Evolutionary conservation across 345 rosid species (phyloP), one percentile per base, ranked within the genome.

Genomic region (Psidium friedrichsthalianum): DNA sequence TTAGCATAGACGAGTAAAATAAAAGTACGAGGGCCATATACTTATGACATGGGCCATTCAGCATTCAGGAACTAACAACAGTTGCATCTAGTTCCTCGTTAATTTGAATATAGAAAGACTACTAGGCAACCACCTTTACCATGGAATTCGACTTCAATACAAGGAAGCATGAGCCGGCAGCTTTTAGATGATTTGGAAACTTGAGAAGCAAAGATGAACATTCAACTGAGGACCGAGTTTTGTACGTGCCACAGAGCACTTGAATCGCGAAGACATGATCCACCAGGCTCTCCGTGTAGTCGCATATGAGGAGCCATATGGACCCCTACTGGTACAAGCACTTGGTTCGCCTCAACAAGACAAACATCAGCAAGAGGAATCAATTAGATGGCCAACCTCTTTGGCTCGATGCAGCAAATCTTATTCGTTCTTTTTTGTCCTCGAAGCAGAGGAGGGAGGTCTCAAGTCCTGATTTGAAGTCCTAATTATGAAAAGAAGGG

Each of bases 401-500:
- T 57, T 18, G 61, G 52, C 85, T 29, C 3, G 9, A 16, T 3
- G 1, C 12, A 82, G 8, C 57, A 69, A 47, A 51, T 51, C 53
- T 91, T 93, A 96, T 80, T 91, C 98, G 87, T 92, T 92, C 91
- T 94, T 96, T 94, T 95, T 95, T 86, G 87, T 78, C 84, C 87
- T 90, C 20, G 97, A 91, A 64, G 90, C 85, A 42, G 92, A 56
- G 64, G 90, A 86, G 21, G 90, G 84, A 53, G 89, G 55, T 86
- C 82, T 87, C 83, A 64, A 83, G 86, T 90, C 94, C 87, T 84
- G 94, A 87, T 76, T 88, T 36, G 98, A 92, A 84, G 93, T 93
- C 90, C 93, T 92, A 22, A 97, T 94, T 13, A 97, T 93, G 91
- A 95, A 97, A 64, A 95, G 92, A 89, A 97, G 91, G 6, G 98